Evolutionary conservation across 805 yeast species (phyloP).

Genomic region (Pachysolen tannophilus): DNA sequence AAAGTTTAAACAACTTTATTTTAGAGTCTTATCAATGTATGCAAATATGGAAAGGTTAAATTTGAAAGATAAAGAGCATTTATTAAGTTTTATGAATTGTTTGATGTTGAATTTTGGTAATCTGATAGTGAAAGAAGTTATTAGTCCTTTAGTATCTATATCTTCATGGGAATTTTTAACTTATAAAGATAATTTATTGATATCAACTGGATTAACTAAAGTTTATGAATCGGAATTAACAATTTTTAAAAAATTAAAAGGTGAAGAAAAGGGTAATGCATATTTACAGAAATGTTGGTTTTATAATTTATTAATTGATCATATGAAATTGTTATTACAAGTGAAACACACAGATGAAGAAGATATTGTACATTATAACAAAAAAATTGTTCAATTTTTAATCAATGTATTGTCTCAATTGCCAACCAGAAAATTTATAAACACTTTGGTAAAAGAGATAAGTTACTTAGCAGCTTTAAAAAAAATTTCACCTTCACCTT

Average conservation of each 20-base stretch:
- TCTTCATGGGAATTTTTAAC: conserved; percentile 24
- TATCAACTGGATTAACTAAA: conserved; percentile 11
- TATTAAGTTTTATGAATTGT: conserved; percentile 17
- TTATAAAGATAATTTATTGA: conserved; percentile 13
- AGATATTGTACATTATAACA: conserved; percentile 8
- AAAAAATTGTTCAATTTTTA: conserved; percentile 17
- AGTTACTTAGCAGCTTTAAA: conserved; percentile 16
- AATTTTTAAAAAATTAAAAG: conserved; percentile 13
- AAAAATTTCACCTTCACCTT: conserved; percentile 3
- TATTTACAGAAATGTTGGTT: conserved; percentile 21
- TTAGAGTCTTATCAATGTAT: conserved; percentile 21
- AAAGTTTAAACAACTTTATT: conserved; percentile 21
- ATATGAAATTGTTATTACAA: conserved; percentile 9
- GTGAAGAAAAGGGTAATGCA: conserved; percentile 12
- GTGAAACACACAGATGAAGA: background rate
- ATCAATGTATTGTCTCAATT: conserved; percentile 26
- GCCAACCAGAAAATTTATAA: conserved; percentile 31
- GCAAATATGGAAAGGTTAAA: conserved; percentile 10
- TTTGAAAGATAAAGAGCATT: conserved; percentile 2
- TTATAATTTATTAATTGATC: conserved; percentile 12
- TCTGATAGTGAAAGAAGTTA: conserved; percentile 13
- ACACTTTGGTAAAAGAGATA: conserved; percentile 21
- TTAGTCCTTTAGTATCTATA: conserved; percentile 25
- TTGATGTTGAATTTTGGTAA: conserved; percentile 17
- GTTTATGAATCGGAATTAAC: conserved; percentile 16